Evolutionary conservation across 768 basidiomycete species (phyloP).

Genomic region (Serpula lacrymans): DNA sequence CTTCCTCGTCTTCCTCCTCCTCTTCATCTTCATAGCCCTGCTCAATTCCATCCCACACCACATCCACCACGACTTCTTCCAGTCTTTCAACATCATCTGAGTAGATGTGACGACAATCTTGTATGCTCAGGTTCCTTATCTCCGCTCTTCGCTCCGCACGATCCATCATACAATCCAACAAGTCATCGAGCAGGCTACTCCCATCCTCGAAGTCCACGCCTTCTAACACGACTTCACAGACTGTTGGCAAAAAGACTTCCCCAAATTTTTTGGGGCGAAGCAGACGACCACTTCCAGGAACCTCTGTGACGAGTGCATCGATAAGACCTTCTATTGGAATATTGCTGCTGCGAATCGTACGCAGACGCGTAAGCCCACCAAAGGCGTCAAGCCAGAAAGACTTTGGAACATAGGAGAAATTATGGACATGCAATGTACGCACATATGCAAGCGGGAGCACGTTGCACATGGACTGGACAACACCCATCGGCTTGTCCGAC

Average conservation of each 20-base stretch:
- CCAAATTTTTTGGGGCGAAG: neutral
- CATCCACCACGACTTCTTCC: neutral
- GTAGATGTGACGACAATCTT: neutral
- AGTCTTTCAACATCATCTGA: neutral
- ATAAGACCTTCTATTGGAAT: too few species aligned
- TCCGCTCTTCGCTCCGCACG: neutral
- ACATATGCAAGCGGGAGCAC: neutral
- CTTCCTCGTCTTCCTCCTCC: constrained; percentile 1
- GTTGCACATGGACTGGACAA: neutral
- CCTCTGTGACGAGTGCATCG: too few species aligned
- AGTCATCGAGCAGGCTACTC: neutral
- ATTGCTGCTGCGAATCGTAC: too few species aligned
- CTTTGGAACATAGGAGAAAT: neutral
- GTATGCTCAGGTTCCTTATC: neutral
- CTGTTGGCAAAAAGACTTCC: neutral
- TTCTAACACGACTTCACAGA: neutral
- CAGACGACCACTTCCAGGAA: too few species aligned
- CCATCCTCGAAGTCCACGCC: neutral
- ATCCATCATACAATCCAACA: neutral
- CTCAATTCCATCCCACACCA: neutral
- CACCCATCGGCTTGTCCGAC: constrained; percentile 1
- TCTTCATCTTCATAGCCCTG: too few species aligned
- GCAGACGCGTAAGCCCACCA: neutral
- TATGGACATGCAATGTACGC: neutral
- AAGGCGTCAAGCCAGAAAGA: neutral